Evolutionary conservation across 2,329 filamentous ascomycete species (phyloP).

Genomic region (Scedosporium boydii): DNA sequence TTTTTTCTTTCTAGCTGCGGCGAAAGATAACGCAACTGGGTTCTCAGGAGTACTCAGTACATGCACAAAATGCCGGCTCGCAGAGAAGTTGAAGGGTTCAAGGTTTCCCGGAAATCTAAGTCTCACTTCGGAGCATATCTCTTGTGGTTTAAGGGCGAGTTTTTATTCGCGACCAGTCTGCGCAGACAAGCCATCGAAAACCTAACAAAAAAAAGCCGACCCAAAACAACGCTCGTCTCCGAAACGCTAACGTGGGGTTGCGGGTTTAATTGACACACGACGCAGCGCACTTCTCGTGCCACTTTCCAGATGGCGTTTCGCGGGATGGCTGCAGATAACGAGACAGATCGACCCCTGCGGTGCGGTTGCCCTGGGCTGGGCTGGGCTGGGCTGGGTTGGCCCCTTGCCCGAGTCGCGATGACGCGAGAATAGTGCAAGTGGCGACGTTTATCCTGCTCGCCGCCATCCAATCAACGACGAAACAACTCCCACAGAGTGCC

Average conservation of each 20-base stretch:
- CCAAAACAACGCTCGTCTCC: neutral
- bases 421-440: slow-evolving; percentile 5
- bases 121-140: neutral
- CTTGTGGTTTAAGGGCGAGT: neutral
- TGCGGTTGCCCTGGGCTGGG: neutral
- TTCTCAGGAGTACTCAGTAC: neutral
- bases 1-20: neutral
- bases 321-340: neutral
- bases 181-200: neutral
- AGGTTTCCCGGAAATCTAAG: neutral
- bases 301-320: neutral
- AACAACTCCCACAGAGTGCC: neutral
- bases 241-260: neutral
- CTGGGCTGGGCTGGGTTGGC: neutral
- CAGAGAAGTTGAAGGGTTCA: neutral
- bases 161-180: neutral
- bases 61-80: neutral
- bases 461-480: neutral
- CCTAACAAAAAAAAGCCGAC: too few relatives aligned
- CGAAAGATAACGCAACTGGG: neutral
- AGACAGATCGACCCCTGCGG: too few relatives aligned
- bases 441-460: neutral
- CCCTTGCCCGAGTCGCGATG: neutral
- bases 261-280: neutral
- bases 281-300: too few relatives aligned